Base-by-base conservation (phyloP, 768 basidiomycete species). In the Collybiopsis luxurians region DNA sequence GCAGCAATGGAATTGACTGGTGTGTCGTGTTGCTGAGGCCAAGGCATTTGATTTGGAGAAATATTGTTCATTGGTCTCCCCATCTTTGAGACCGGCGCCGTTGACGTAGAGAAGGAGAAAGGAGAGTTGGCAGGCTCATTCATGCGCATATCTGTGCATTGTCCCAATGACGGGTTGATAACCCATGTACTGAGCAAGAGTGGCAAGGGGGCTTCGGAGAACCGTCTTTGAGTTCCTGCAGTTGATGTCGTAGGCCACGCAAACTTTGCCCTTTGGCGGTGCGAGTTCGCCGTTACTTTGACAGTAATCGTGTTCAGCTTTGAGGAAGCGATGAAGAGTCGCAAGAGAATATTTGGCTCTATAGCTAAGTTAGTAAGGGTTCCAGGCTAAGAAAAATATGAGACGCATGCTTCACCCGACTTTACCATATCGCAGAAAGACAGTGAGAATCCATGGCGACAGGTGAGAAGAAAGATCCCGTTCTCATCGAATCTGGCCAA, bases 311-410 rank as follows among this genome's bases (percentile, higher is more conserved):
- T 56, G 15, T n/a, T 49, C 47, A 4, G 47, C 47, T 2, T 12
- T 17, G 30, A 51, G 34, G n/a, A 58, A 28, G n/a, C 21, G 44
- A 12, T 66, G 54, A 1, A 67, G 45, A 2, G 65, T 48, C n/a
- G 66, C 66, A 9, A 66, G 60, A 2, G 56, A 46, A 38, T 67
- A 69, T 38, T 67, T 65, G 21, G 66, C 55, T 1, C 66, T 63
- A 27, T n/a, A 31, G 23, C 5, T 39, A 1, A 21, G 47, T 42
- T 66, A 31, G 21, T 19, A 28, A 26, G 13, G 26, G 10, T 5
- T 13, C 11, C 2, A 13, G 9, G 45, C 2, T 46, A 15, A 13
- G 4, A 3, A 9, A 13, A 7, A 27, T n/a, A n/a, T 15, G 23
- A 17, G 28, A 56, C 42, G 2, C 23, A 56, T 39, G 7, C 21